Evolutionary conservation across 768 basidiomycete genomes (phyloP).

Genomic region (Suillus sp.): DNA sequence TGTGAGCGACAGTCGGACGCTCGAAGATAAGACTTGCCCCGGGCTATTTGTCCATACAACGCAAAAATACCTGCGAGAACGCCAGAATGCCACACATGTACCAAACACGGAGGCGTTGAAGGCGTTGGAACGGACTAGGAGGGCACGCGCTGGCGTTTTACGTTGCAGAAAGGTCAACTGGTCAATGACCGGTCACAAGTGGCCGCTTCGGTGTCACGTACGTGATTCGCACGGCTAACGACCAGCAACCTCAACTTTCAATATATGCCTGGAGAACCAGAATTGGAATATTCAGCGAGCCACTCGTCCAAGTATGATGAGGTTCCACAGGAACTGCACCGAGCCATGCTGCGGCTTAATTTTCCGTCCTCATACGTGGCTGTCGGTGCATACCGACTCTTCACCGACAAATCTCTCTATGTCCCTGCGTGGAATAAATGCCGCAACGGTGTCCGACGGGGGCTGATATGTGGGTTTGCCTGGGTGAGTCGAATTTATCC

Average conservation of each 20-base stretch:
- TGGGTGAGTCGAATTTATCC: slow-evolving; percentile 54
- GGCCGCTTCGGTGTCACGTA: too few species aligned
- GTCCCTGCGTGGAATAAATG: slow-evolving; percentile 86
- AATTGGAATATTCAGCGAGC: neutral
- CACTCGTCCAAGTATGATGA: slow-evolving; percentile 21
- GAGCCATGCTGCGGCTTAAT: slow-evolving; percentile 62
- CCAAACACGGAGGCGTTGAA: too few species aligned
- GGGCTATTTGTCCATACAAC: too few species aligned
- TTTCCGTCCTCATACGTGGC: slow-evolving; percentile 84
- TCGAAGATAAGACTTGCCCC: too few species aligned
- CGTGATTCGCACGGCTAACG: neutral
- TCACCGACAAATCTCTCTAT: slow-evolving; percentile 70
- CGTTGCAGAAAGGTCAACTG: too few species aligned
- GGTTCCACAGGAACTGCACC: slow-evolving; percentile 49
- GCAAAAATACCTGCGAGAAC: too few species aligned
- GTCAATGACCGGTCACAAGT: too few species aligned
- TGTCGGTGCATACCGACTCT: slow-evolving; percentile 82
- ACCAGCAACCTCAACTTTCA: neutral
- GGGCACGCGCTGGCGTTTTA: too few species aligned
- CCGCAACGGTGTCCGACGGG: slow-evolving; percentile 71
- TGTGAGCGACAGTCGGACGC: too few species aligned
- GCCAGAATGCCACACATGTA: too few species aligned
- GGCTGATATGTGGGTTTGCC: slow-evolving; percentile 62
- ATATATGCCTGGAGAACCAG: slow-evolving; percentile 7
- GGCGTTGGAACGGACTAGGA: too few species aligned